Evolutionary conservation across 192 early-diverging fungal species (phyloP), one percentile per base, ranked within the genome.

Genomic region (Funneliformis geosporum): DNA sequence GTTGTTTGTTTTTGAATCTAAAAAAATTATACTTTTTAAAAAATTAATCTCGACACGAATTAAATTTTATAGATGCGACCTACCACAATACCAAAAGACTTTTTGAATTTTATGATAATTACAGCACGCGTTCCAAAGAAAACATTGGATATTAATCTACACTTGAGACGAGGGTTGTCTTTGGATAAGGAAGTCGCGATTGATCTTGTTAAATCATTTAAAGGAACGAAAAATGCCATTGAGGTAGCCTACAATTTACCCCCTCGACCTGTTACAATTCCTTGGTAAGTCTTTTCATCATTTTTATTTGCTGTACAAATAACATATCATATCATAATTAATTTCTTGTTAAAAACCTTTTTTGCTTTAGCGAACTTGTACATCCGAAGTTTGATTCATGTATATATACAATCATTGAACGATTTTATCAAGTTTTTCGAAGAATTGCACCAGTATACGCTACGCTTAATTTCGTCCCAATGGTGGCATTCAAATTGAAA

Each of bases 391-490:
- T 85, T 9, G 88, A 91, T 46, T 86, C 87, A 3, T 90, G 89
- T 40, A 80, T 50, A 23, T 66, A 80, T 23, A 84, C 84, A 39
- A 83, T 79, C 62, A 60, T 85, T 10, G 86, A 87, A 73, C 79
- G 89, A 23, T 89, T 91, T 80, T 74, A 73, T 4, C 83, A 87
- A 67, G 88, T 89, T 1, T 88, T 89, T 61, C 86, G 84, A 74
- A 88, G 78, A 21, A 88, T 89, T 78, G 27, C 88, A 42, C 88
- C 88, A 16, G 88, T 91, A 12, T 94, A 95, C 80, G 89, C 87
- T 4, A 88, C 92, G 8, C 84, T 95, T 65, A 92, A 95, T 75
- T 87, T 92, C 82, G 92, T 94, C 0, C 92, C 94, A 1, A 84
- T 93, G 83, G 55, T 95, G 11, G 78, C 92, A 12, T 83, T 95